phyloP scores from a whole-genome alignment of 2,329 filamentous ascomycete genomes.

The Lecanosticta acicola region DNA sequence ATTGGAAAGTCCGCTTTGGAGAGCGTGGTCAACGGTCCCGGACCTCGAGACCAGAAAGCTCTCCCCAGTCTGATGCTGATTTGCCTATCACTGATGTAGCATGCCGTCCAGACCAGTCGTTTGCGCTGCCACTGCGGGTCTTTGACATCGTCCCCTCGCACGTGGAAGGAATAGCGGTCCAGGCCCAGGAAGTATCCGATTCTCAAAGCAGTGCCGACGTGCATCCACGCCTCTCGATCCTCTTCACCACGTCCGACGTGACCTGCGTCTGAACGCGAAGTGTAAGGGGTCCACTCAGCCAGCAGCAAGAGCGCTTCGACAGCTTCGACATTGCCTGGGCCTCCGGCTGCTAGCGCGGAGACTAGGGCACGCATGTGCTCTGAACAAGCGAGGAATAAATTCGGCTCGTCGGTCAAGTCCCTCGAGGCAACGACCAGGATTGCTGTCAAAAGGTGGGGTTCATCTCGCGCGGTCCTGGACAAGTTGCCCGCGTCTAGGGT shows the following conservation, averaged over 20 bases:
- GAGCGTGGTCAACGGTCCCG: conserved; percentile 60
- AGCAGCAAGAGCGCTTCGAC: conserved; percentile 65
- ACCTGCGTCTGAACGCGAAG: conserved; percentile 54
- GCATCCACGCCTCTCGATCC: conserved; percentile 71
- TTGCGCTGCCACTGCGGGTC: conserved; percentile 57
- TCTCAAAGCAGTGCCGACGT: conserved; percentile 63
- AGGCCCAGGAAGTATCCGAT: conserved; percentile 65
- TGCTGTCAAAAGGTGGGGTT: conserved; percentile 63
- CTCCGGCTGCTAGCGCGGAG: conserved; percentile 60
- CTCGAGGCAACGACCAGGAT: conserved; percentile 67
- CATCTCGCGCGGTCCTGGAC: conserved; percentile 52
- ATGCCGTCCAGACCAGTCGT: conserved; percentile 62
- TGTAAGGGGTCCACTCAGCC: conserved; percentile 68
- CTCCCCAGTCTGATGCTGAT: conserved; percentile 67
- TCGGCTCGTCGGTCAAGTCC: conserved; percentile 59
- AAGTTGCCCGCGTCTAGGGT: conserved; percentile 53
- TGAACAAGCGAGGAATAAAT: conserved; percentile 60
- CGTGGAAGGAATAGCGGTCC: conserved; percentile 62
- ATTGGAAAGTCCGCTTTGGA: conserved; percentile 63
- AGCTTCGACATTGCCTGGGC: conserved; percentile 62
- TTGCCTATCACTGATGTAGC: conserved; percentile 61
- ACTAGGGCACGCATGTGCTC: conserved; percentile 65
- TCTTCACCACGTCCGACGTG: conserved; percentile 66
- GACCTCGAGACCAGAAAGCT: conserved; percentile 68
- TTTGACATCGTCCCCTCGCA: conserved; percentile 52